Conservation (phyloP, 1,139 yeast genomes). For the Diutina pseudorugosa region DNA sequence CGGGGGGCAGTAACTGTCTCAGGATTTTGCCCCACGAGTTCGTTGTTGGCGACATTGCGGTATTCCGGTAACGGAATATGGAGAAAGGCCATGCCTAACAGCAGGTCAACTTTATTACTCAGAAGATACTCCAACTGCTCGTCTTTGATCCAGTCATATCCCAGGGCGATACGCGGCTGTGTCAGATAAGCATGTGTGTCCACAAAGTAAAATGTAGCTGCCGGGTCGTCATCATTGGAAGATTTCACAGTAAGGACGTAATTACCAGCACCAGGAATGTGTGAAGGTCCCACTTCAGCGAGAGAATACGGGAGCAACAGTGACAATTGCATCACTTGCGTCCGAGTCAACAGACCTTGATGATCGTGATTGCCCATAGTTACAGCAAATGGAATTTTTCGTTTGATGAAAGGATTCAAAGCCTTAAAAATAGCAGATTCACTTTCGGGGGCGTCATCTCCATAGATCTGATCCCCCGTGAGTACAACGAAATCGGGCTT, state of each 20-base stretch:
- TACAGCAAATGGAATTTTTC: conserved; percentile 1
- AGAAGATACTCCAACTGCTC: conserved; percentile 26
- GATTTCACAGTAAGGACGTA: not conserved
- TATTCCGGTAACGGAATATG: conserved; percentile 90
- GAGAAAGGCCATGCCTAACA: conserved; percentile 74
- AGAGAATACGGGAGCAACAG: conserved; percentile 16
- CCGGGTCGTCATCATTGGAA: conserved; percentile 17
- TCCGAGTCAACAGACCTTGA: conserved; percentile 19
- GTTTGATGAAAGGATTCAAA: not conserved
- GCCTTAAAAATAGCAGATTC: not conserved
- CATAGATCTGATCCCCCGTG: not conserved
- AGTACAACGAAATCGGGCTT: conserved; percentile 2
- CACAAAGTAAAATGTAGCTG: conserved; percentile 56
- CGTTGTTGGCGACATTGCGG: conserved; percentile 31
- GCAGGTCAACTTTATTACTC: not conserved
- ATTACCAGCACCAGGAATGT: conserved; percentile 51
- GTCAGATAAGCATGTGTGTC: conserved; percentile 72
- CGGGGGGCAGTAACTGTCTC: conserved; percentile 76
- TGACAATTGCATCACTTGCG: conserved; percentile 6
- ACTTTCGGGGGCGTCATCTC: not conserved
- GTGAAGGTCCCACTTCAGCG: conserved; percentile 49
- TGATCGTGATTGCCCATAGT: conserved; percentile 1
- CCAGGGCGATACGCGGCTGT: conserved; percentile 53
- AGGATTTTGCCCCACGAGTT: conserved; percentile 21
- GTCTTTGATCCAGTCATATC: conserved; percentile 79